phyloP scores from a whole-genome alignment of 768 basidiomycete genomes.

The Phanerodontia chrysosporium region DNA sequence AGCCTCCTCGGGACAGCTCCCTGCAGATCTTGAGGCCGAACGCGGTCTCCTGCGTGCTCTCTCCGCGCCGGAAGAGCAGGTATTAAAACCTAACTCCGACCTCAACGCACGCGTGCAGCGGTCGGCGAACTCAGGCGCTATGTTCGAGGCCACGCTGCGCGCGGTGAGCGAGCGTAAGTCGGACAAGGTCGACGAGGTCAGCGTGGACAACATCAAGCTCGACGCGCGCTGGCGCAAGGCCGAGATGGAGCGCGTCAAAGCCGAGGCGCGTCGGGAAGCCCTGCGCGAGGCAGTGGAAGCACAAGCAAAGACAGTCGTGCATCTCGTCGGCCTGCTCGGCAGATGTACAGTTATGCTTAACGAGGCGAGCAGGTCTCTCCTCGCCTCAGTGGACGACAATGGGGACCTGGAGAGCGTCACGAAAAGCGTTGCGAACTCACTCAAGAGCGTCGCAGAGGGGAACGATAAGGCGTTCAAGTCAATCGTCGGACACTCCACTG shows the following conservation, averaged over 20 bases:
- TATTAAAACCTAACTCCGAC: constrained; percentile 52
- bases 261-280: constrained; percentile 61
- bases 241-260: constrained; percentile 66
- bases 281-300: constrained; percentile 56
- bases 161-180: constrained; percentile 77
- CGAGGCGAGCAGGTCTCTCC: constrained; percentile 47
- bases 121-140: constrained; percentile 68
- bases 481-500: constrained; percentile 64
- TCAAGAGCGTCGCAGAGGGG: constrained; percentile 54
- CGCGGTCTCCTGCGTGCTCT: constrained; percentile 63
- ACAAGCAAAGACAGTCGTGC: constrained; percentile 65
- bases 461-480: constrained; percentile 69
- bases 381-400: constrained; percentile 33
- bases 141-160: constrained; percentile 85
- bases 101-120: constrained; percentile 58
- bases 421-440: constrained; percentile 44
- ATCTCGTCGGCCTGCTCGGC: constrained; percentile 76
- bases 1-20: constrained; percentile 34
- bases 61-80: constrained; percentile 67
- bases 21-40: constrained; percentile 66
- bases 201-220: constrained; percentile 65
- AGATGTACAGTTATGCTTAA: constrained; percentile 70
- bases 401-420: constrained; percentile 35
- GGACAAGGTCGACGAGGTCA: constrained; percentile 71
- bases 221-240: constrained; percentile 62